Evolutionary conservation across 345 rosid genomes (phyloP), one percentile per base, ranked within the genome.

Genomic region (Tarenaya hassleriana): DNA sequence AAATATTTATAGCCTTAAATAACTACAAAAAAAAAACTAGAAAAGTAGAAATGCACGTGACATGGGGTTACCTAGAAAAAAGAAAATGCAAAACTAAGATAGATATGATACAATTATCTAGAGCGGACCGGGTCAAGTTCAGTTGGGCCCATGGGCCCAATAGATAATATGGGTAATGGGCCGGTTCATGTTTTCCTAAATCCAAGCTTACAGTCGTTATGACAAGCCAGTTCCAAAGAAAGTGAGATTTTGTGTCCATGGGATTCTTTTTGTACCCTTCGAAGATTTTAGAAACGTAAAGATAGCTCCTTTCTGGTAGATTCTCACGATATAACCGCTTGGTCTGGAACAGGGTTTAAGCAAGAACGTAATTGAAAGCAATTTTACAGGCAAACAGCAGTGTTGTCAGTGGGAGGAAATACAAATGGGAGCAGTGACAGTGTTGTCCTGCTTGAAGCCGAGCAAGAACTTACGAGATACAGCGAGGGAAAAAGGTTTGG

Each of bases 401-500:
- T 16, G 34, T 34, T 47, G 37, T 35, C 15, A 34, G 44, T 43
- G 35, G 38, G 44, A 51, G 46, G 60, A 16, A 21, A 38, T 58
- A 58, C 64, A 65, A 20, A 18, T 63, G 60, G 17, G 21, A 61
- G 59, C 41, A 59, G 41, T 47, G 34, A 47, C 48, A 55, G 41
- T 47, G 27, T 59, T 50, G 34, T 65, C 53, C 33, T 10, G 51
- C 61, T 42, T 47, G 47, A 59, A 34, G 57, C 34, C 29, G 33
- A 54, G 54, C 57, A 61, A 49, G 20, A 60, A 57, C 15, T 34
- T 52, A 71, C 73, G 78, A 84, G 63, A 80, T 69, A 60, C 90
- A 85, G 5, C 81, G 77, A 0, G 87, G 54, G 67, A 88, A 84
- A 64, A 73, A 78, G 56, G 81, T 76, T 20, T 83, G 78, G 35